Conservation (phyloP, 345 rosid species). For the Laguncularia racemosa region DNA sequence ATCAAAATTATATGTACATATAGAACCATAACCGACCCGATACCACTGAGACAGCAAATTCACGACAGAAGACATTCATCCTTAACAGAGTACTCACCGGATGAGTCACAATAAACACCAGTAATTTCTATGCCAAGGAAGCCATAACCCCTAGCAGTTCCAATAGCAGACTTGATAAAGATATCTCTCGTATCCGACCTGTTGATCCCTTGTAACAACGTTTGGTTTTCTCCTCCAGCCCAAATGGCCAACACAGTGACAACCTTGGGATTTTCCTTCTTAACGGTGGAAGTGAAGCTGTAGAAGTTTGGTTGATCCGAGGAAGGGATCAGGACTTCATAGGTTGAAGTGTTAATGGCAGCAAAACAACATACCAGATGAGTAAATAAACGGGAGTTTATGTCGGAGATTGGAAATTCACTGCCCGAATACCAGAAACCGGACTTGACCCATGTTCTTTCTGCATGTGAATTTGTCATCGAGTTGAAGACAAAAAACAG, state of each 20-base stretch:
- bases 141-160: conserved; percentile 22
- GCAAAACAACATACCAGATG: conserved; percentile 29
- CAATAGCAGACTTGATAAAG: conserved; percentile 20
- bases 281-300: conserved; percentile 18
- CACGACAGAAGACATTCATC: no score
- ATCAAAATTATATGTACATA: no score
- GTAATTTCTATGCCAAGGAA: conserved; percentile 19
- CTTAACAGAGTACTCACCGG: no score
- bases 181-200: conserved; percentile 14
- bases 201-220: background rate
- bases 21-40: no score
- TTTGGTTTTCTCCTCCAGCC: conserved; percentile 12
- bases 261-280: conserved; percentile 20
- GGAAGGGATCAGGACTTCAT: conserved; percentile 15
- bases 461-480: background rate
- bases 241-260: conserved; percentile 22
- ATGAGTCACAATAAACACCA: conserved; percentile 8
- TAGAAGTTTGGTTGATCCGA: conserved; percentile 13
- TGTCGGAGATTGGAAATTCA: conserved; percentile 9
- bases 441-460: conserved; percentile 22
- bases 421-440: conserved; percentile 18
- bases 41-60: no score
- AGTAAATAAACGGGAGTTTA: conserved; percentile 23
- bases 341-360: conserved; percentile 15
- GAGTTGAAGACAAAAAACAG: conserved; percentile 1